A percentile compares a stretch with the other conserved stretches of the same genome.
Conservation (phyloP, 2,329 filamentous ascomycete species). For the Botrytis fragariae region DNA sequence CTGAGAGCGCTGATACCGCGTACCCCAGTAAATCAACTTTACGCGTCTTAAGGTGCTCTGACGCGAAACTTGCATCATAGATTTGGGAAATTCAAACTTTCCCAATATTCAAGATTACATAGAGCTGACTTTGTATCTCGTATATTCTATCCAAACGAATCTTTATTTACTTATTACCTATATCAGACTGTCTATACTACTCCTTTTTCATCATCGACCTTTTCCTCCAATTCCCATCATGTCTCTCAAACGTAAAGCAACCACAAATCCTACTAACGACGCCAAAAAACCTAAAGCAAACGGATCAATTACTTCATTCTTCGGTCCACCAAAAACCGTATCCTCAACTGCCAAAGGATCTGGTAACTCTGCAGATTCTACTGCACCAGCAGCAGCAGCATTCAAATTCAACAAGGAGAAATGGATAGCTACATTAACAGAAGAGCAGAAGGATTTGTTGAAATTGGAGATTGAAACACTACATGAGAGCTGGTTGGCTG, state of each 20-base stretch:
- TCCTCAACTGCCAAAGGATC: slow-evolving; percentile 38
- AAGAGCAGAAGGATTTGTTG: slow-evolving; percentile 79
- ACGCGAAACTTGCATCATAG: background rate
- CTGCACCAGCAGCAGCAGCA: slow-evolving; percentile 25
- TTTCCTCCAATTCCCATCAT: slow-evolving; percentile 26
- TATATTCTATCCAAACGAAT: background rate
- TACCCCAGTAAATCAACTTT: slow-evolving; percentile 15
- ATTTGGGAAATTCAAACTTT: background rate
- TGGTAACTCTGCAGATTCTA: slow-evolving; percentile 15
- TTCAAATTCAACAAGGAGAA: slow-evolving; percentile 80
- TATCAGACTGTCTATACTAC: slow-evolving; percentile 29
- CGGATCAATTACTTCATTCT: slow-evolving; percentile 85
- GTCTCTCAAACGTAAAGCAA: slow-evolving; percentile 65
- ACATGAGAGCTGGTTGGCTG: slow-evolving; percentile 85
- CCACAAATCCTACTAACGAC: slow-evolving; percentile 47
- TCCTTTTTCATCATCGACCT: slow-evolving; percentile 21
- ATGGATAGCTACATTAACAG: slow-evolving; percentile 77
- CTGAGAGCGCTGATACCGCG: slow-evolving; percentile 13
- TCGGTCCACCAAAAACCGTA: slow-evolving; percentile 55
- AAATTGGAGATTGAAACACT: slow-evolving; percentile 89
- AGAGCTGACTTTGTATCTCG: background rate
- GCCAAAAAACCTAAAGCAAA: slow-evolving; percentile 72
- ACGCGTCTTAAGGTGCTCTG: slow-evolving; percentile 3
- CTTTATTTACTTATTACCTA: background rate
- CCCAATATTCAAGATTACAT: background rate